Evolutionary conservation across 495 filamentous ascomycete species (phyloP), one percentile per base, ranked within the genome.

Genomic region (Penicillium paxilli): DNA sequence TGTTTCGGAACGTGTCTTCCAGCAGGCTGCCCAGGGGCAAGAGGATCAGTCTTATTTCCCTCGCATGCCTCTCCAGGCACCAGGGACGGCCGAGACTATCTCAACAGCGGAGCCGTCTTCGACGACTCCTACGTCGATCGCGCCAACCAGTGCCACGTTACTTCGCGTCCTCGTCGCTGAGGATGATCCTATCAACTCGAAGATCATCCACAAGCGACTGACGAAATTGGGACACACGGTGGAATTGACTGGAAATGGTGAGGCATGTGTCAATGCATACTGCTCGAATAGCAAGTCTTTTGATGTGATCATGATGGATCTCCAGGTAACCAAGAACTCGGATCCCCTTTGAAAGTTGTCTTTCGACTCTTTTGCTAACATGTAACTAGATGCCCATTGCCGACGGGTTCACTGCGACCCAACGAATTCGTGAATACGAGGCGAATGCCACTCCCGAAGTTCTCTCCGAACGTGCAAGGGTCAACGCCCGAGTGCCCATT

Each of bases 281-380:
- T 73, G 67, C 22, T 84, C 87, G 19, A 78, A 82, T 40, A 74
- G 81, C 1, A 62, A 60, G 37, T 66, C 49, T 14, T 95, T 87
- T 59, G 92, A 98, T 68, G 85, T 92, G n/a, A 77, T 98, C 16
- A 76, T 98, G 62, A 98, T 98, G 93, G 93, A 98, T 64, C 91
- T 96, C 74, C 92, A 97, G 79, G 90, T 89, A 63, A 66, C 35
- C 21, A 24, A 24, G 19, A 14, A 25, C 19, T 11, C 8, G 5
- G 32, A 26, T 1, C 25, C 20, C n/a, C n/a, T n/a, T n/a, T n/a
- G n/a, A n/a, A n/a, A n/a, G n/a, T n/a, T n/a, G n/a, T n/a, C n/a
- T n/a, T n/a, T n/a, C n/a, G n/a, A n/a, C n/a, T 21, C 41, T 21
- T 9, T 14, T 20, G 35, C 37, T 57, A 55, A 66, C 41, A 35